These are phyloP conservation scores for Lactarius sp. DNA, from an alignment of 768 basidiomycete species.

Conservation along the genomic window DNA sequence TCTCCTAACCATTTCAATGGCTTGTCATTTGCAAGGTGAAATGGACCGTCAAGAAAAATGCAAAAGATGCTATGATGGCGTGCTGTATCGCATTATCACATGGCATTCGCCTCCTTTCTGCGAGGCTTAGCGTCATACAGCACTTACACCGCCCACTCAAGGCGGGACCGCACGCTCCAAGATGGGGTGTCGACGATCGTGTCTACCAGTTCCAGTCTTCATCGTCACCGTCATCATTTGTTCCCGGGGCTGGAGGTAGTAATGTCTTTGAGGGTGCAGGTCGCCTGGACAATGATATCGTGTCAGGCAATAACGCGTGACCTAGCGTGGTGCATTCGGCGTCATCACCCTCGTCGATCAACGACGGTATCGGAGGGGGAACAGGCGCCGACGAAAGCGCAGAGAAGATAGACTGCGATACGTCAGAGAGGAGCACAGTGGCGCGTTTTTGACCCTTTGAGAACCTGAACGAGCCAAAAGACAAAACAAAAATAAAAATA, in stretches of 20 bases:
- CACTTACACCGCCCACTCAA: too few species aligned
- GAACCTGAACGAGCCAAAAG: constrained; percentile 40
- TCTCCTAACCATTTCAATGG: too few species aligned
- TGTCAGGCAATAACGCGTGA: constrained; percentile 3
- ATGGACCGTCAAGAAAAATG: too few species aligned
- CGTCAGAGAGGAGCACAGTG: constrained; percentile 58
- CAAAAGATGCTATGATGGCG: too few species aligned
- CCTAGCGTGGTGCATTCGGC: constrained; percentile 3
- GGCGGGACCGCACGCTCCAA: too few species aligned
- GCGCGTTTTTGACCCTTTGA: constrained; percentile 65
- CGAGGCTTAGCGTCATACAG: too few species aligned
- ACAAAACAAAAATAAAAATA: not conserved
- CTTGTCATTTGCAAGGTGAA: too few species aligned
- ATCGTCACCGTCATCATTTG: constrained; percentile 20
- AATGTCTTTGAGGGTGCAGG: not conserved
- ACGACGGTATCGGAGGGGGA: constrained; percentile 7
- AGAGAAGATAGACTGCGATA: constrained; percentile 50
- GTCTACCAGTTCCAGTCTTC: constrained; percentile 27
- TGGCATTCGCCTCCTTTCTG: too few species aligned
- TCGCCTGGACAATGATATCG: not conserved
- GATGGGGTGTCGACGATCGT: too few species aligned
- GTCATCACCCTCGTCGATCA: constrained; percentile 21
- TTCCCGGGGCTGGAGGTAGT: not conserved
- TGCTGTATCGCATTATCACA: too few species aligned
- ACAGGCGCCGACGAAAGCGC: constrained; percentile 29